Conservation (phyloP, 257 asterid genomes). For the Pogostemon cablin region DNA sequence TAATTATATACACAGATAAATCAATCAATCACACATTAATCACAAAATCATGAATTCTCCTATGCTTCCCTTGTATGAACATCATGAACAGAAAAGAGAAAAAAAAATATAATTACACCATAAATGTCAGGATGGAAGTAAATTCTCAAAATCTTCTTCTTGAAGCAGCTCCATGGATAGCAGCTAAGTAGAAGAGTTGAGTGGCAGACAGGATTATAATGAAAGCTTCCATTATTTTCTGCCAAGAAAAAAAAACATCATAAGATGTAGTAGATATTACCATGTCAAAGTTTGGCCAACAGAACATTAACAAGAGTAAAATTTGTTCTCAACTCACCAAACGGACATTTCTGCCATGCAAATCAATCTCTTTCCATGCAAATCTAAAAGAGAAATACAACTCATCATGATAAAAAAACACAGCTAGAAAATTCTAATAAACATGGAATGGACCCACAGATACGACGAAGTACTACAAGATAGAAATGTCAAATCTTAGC, state of each 20-base stretch:
- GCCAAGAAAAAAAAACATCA: constrained; percentile 32
- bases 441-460: too few species aligned
- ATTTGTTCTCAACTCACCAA: too few species aligned
- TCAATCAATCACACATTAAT: constrained; percentile 10
- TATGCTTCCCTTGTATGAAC: constrained; percentile 21
- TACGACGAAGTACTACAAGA: too few species aligned
- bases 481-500: too few species aligned
- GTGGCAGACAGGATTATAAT: constrained; percentile 79
- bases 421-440: too few species aligned
- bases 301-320: not conserved
- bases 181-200: constrained; percentile 73
- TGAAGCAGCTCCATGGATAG: constrained; percentile 59
- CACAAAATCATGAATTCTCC: constrained; percentile 13
- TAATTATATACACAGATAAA: constrained; percentile 33
- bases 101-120: constrained; percentile 19
- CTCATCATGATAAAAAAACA: too few species aligned
- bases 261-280: too few species aligned
- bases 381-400: too few species aligned
- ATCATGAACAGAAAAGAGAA: constrained; percentile 14
- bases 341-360: too few species aligned
- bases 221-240: constrained; percentile 95
- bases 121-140: not conserved
- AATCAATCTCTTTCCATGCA: too few species aligned
- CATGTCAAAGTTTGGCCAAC: not conserved
- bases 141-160: constrained; percentile 45